Evolutionary conservation across 805 yeast species (phyloP), one percentile per base, ranked within the genome.

Genomic region (Wickerhamomyces pijperi): DNA sequence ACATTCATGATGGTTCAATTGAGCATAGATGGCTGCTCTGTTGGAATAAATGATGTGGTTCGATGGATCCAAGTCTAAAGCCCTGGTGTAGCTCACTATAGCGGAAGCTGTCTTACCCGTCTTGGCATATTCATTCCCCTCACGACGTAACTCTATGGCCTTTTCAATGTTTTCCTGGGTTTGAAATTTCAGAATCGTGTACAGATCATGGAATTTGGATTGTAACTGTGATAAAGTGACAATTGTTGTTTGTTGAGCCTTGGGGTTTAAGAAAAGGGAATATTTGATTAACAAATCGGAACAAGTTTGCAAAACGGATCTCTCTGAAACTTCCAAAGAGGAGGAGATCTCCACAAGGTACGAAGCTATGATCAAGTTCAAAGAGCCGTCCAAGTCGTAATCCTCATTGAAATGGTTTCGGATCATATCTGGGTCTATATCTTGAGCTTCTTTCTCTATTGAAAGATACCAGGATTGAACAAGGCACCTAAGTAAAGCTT

Each of bases 11-110:
- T 58, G 44, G 20, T 60, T 63, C 36, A 63, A 41, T 29, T 58
- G 55, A 19, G 63, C 59, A 39, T 57, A 58, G 11, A 63, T 59
- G 2, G 70, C 68, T 3, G 68, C 68, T 40, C 72, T 51, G 46
- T 63, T 64, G 19, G 64, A 60, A 28, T 60, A 55, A 7, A 66
- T 36, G 3, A 62, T 52, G 37, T 54, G 53, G 19, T 60, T 54
- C 4, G 45, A 37, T 18, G 68, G 65, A 29, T 60, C 61, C 5
- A 49, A 37, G 11, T 39, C 5, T 3, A 67, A 36, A 6, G 65
- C 68, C 39, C 58, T 56, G 0, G 70, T 62, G 43, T 64, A 66
- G 34, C 45, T 52, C 16, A 58, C 51, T 19, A 66, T 39, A 4
- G 71, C 68, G 2, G 46, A 36, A 15, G 48, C 49, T 32, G 42